Base-by-base conservation (phyloP, 1,139 yeast genomes). In the Saccharomyces hybrid region DNA sequence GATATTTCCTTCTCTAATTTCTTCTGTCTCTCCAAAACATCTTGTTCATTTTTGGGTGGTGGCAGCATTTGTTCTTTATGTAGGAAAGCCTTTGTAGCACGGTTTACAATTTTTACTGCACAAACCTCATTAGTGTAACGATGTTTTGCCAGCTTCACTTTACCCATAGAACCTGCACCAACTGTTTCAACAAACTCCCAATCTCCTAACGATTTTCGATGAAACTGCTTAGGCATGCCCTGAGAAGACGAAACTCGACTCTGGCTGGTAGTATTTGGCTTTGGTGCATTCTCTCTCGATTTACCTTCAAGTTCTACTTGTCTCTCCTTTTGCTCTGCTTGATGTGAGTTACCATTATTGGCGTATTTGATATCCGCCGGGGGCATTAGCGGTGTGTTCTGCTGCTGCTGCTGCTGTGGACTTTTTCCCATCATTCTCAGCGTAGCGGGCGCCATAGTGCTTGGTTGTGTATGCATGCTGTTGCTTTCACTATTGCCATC, bases 151-250 rank as follows among this genome's bases (percentile, higher is more conserved):
- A 93, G 76, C 71, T 93, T 93, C 51, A 93, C 99, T 70, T 93
- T 95, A 55, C 99, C 99, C 99, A 93, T 93, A 1, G 96, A 88
- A 2, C 99, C 99, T 4, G 98, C 96, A 51, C 99, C 99, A 49
- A 93, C 88, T 1, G 96, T 90, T 69, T 89, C 89, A 58, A 89
- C 80, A 64, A 93, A 90, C 64, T 88, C 95, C 98, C 99, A 93
- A 61, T 95, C 97, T 23, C 99, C 99, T 54, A 93, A 85, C 5
- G 96, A 80, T 57, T 86, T 84, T 59, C 97, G 80, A 68, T 89
- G 90, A 64, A 85, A 85, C 60, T 84, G 89, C 56, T 74, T 79
- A 20, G 69, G 71, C 16, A 50, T 51, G 54, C 55, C 57, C 34
- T 42, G 50, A 51, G 48, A 26, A 46, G 28, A 46, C 13, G 48